Evolutionary conservation across 352 stramenopile genomes (phyloP), one percentile per base, ranked within the genome.

Genomic region (Globisporangium splendens): DNA sequence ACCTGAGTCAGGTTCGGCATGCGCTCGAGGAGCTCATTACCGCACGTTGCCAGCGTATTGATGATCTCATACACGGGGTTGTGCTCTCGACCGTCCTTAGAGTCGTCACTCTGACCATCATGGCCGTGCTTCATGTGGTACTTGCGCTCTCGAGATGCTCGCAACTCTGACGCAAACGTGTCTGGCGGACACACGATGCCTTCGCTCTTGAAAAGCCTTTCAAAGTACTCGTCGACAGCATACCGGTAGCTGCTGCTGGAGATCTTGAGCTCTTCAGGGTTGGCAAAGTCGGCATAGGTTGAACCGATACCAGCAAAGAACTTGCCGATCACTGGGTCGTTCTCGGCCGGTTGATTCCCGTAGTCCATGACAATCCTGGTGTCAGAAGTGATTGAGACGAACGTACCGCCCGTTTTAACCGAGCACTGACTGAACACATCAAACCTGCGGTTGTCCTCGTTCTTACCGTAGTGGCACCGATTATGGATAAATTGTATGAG

Each of bases 241-340:
- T 60, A 60, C 15, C 43, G 20, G 43, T 54, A 60, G 43, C n/a
- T 42, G 28, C 47, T 52, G 21, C 38, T 42, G 3, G 35, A 18
- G 18, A n/a, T n/a, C n/a, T 5, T 5, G 24, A 56, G 33, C 8
- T n/a, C 11, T 28, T 60, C 24, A 1, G 54, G 10, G 21, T 52
- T 53, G 15, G 28, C 43, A 35, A 77, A 57, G 24, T 65, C 63
- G n/a, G 65, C 63, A 48, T 69, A 83, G 3, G 52, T 72, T 48
- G 41, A 43, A 43, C 38, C 38, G 14, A 43, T 17, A 17, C 38
- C 38, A 17, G 10, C 11, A 17, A 43, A 43, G 38, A 43, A 43
- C 38, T 43, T 13, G 38, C 38, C 38, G 14, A 43, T 43, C 38
- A 43, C 24, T 31, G 24, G 24, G 24, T 31, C 24, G 24, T 31